phyloP scores from a whole-genome alignment of 768 basidiomycete species.

The Sistotremastrum niveocremeum region DNA sequence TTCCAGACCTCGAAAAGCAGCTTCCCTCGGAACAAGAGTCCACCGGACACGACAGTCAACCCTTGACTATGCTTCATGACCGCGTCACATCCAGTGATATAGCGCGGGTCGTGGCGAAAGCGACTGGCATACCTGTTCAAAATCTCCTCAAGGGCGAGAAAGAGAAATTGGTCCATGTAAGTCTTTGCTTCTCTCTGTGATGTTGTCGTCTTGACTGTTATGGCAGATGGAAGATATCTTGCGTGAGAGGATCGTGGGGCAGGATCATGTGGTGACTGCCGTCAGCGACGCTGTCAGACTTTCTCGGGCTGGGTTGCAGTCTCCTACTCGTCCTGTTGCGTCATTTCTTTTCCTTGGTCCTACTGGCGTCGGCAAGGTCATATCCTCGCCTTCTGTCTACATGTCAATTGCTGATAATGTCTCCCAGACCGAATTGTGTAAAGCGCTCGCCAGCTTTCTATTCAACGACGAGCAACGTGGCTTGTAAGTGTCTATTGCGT shows the following conservation, averaged over 20 bases:
- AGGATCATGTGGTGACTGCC: constrained; percentile 75
- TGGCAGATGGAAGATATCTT: constrained; percentile 78
- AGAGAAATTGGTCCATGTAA: constrained; percentile 77
- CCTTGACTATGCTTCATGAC: constrained; percentile 64
- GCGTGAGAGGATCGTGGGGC: constrained; percentile 68
- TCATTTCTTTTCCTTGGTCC: constrained; percentile 88
- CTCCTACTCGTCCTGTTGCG: constrained; percentile 80
- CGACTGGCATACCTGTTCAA: constrained; percentile 85
- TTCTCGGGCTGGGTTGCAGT: constrained; percentile 81
- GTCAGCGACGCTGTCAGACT: constrained; percentile 87
- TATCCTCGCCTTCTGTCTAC: neutral
- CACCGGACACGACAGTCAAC: constrained; percentile 29
- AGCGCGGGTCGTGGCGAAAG: constrained; percentile 72
- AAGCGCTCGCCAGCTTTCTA: constrained; percentile 76
- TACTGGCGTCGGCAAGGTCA: constrained; percentile 75
- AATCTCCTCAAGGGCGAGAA: constrained; percentile 80
- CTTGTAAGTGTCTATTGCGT: constrained; percentile 36
- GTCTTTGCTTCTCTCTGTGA: constrained; percentile 15
- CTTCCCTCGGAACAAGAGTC: constrained; percentile 41
- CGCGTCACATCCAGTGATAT: constrained; percentile 85
- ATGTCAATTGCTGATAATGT: neutral
- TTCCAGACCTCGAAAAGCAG: constrained; percentile 65
- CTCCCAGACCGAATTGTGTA: constrained; percentile 72
- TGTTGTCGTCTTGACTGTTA: neutral
- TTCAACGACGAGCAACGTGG: constrained; percentile 84